Percentiles rank a stretch among this genome's conserved stretches.
phyloP scores from a whole-genome alignment of 2,329 filamentous ascomycete species.

The Diaporthe helianthi region DNA sequence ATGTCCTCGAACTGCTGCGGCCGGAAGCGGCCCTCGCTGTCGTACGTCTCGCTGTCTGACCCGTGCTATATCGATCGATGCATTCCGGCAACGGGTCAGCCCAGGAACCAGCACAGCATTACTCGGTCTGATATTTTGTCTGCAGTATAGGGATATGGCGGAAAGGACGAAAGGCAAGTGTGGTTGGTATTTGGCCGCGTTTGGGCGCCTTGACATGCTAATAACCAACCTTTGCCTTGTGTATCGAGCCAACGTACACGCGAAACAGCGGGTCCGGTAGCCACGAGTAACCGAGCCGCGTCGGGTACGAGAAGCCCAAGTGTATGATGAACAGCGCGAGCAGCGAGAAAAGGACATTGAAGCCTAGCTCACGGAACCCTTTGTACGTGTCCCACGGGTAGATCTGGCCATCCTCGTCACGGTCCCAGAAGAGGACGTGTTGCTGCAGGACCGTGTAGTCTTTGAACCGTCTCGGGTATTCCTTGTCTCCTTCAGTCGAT shows the following conservation, averaged over 20 bases:
- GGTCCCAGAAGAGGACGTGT: conserved; percentile 52
- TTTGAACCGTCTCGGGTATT: background rate
- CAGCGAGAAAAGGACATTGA: conserved; percentile 48
- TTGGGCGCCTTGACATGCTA: background rate
- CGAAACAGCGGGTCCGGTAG: conserved; percentile 30
- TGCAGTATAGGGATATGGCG: background rate
- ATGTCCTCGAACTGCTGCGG: conserved; percentile 59
- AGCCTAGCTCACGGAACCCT: conserved; percentile 50
- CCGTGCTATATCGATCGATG: conserved; percentile 47
- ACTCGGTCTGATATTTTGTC: background rate
- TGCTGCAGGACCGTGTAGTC: conserved; percentile 47
- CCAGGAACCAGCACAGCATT: background rate
- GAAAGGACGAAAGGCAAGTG: background rate
- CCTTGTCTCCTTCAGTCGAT: background rate
- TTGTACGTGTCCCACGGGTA: conserved; percentile 48
- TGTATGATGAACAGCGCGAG: conserved; percentile 50
- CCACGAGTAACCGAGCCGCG: background rate
- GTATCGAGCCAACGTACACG: conserved; percentile 43
- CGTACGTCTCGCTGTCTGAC: conserved; percentile 54
- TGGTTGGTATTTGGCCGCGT: too few species aligned
- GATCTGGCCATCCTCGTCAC: conserved; percentile 49
- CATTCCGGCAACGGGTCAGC: background rate
- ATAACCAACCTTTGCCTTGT: conserved; percentile 47
- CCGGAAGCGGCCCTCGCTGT: conserved; percentile 55
- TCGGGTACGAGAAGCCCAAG: conserved; percentile 51